These are phyloP conservation scores for Priceomyces fermenticarens DNA, from an alignment of 805 yeast species.

Conservation along the genomic window DNA sequence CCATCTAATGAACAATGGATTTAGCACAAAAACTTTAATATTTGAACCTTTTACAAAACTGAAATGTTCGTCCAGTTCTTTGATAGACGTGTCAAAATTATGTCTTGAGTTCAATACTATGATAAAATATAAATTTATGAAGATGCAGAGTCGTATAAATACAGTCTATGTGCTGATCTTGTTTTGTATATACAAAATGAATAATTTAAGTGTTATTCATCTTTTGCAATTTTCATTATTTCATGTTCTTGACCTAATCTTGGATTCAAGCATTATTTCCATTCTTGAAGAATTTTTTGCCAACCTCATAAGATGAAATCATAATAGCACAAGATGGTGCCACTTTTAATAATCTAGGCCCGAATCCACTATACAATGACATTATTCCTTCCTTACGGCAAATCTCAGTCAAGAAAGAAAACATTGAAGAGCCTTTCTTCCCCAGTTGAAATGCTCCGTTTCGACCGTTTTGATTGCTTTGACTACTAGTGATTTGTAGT, in stretches of 20 bases:
- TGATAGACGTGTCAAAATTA: neutral
- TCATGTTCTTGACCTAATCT: neutral
- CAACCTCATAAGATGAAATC: conserved; percentile 92
- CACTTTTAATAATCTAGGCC: conserved; percentile 83
- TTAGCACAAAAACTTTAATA: neutral
- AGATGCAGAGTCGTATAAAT: no score
- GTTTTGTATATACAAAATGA: no score
- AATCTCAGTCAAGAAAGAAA: conserved; percentile 61
- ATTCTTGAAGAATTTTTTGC: conserved; percentile 54
- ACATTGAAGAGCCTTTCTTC: conserved; percentile 51
- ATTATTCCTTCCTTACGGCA: conserved; percentile 69
- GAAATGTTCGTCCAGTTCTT: neutral
- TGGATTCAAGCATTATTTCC: conserved; percentile 11
- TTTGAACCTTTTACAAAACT: neutral
- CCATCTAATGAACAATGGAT: conserved; percentile 9
- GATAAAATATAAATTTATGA: no score
- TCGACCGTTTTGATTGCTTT: conserved; percentile 4
- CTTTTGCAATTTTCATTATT: no score
- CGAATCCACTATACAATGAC: conserved; percentile 83
- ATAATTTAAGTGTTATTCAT: no score
- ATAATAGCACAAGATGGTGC: conserved; percentile 98
- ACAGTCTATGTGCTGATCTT: no score
- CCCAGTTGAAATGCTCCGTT: neutral
- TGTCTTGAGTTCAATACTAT: neutral
- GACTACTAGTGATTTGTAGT: conserved; percentile 58